phyloP scores from a whole-genome alignment of 805 yeast species.

The Nakazawaea laoshanensis region DNA sequence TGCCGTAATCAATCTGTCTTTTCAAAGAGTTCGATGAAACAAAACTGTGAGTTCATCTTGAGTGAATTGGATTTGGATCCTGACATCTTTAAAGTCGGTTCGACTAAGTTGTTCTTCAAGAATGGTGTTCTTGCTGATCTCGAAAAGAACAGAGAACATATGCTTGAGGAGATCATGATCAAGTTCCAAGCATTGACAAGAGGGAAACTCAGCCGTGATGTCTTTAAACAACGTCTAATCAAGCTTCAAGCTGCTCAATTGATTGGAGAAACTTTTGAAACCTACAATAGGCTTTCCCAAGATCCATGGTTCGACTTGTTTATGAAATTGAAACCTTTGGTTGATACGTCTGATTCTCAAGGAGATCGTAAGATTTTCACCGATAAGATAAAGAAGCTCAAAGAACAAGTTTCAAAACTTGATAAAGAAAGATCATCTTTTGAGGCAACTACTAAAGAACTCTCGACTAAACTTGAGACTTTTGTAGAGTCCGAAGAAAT shows the following conservation, averaged over 20 bases:
- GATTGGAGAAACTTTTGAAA: conserved; percentile 51
- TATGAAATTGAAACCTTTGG: conserved; percentile 64
- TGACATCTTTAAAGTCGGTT: conserved; percentile 56
- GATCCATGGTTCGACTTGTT: conserved; percentile 80
- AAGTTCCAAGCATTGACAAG: conserved; percentile 56
- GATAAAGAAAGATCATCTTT: conserved; percentile 22
- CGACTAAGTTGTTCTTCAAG: conserved; percentile 66
- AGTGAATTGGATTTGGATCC: conserved; percentile 53
- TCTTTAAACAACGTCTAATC: conserved; percentile 37
- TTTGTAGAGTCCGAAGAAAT: conserved; percentile 22
- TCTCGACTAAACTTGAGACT: conserved; percentile 15
- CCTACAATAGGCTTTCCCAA: conserved; percentile 36
- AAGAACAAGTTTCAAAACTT: conserved; percentile 44
- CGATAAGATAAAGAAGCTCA: conserved; percentile 46
- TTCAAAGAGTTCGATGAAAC: conserved; percentile 36
- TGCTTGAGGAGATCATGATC: conserved; percentile 46
- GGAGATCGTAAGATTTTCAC: conserved; percentile 36
- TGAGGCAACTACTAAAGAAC: conserved; percentile 2
- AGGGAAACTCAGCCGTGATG: conserved; percentile 52
- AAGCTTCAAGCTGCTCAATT: conserved; percentile 65
- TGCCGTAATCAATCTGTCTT: conserved; percentile 26
- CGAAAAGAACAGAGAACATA: conserved; percentile 68
- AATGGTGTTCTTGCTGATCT: conserved; percentile 72
- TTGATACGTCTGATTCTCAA: conserved; percentile 22
- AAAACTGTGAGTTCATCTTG: conserved; percentile 61